Percentiles rank a stretch among this genome's conserved stretches.
Evolutionary conservation across 768 basidiomycete genomes (phyloP).

Genomic region (Tephrocybe sp.): DNA sequence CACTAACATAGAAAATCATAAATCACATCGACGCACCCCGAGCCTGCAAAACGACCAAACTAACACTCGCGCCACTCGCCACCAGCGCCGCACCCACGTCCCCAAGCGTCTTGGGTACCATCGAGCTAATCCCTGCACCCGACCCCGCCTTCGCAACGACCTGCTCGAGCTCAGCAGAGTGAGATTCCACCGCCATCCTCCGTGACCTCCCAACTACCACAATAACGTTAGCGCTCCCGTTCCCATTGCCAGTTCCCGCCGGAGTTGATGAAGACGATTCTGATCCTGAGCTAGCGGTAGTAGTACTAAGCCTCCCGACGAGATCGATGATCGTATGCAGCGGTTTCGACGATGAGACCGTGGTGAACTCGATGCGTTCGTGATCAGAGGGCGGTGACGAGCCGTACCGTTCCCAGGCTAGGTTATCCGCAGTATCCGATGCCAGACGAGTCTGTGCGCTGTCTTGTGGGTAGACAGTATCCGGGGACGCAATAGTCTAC

Average conservation of each 20-base stretch:
- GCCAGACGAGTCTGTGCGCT: constrained; percentile 65
- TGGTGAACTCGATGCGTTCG: constrained; percentile 63
- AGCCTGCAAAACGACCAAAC: constrained; percentile 53
- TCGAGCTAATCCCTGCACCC: constrained; percentile 40
- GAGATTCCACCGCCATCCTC: constrained; percentile 58
- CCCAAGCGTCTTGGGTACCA: constrained; percentile 70
- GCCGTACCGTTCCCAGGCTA: constrained; percentile 70
- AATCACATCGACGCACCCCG: not conserved
- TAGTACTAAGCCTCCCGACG: constrained; percentile 26
- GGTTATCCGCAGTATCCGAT: constrained; percentile 80
- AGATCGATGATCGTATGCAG: constrained; percentile 54
- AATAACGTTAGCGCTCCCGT: constrained; percentile 35
- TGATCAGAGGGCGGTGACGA: constrained; percentile 24
- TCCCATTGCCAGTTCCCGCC: too few relatives aligned
- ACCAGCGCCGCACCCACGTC: constrained; percentile 73
- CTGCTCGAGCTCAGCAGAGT: constrained; percentile 54
- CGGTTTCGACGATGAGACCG: constrained; percentile 46
- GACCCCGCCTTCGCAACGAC: constrained; percentile 37
- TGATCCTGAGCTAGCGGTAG: constrained; percentile 18
- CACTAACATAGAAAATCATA: not conserved
- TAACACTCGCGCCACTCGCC: constrained; percentile 44
- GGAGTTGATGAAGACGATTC: too few relatives aligned
- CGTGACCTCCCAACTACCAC: constrained; percentile 74
- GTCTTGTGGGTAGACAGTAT: constrained; percentile 69
- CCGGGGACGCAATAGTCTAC: constrained; percentile 50